Base-by-base conservation (phyloP, 2,329 filamentous ascomycete species). In the Fusarium sp. region DNA sequence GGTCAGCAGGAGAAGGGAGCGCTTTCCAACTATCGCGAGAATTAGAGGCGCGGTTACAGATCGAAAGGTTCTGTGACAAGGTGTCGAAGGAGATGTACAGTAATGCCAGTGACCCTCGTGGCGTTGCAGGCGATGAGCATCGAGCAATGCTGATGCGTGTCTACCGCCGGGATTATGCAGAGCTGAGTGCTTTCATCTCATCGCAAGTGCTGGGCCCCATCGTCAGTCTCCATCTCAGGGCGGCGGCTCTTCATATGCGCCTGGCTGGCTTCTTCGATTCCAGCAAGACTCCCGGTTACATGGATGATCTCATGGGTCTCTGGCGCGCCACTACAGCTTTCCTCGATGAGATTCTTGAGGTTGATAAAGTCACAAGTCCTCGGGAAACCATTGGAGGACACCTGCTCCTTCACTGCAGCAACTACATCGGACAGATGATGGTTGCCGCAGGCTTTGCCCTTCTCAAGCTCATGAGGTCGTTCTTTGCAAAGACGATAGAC, bases 361-460 rank as follows among this genome's bases (percentile, higher is more conserved):
- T 85, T 35, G 80, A 84, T 47, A 84, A 85, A 64, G 78, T 79
- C 14, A 80, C 80, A 5, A 83, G 82, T 13, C 79, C 81, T 4
- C 79, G 80, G 37, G 82, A 84, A 31, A 77, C 79, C 46, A 80
- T 78, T 35, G 79, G 79, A 51, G 83, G 86, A 10, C 83, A 84
- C 47, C 84, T 90, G 48, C 80, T 93, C 27, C 85, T 85, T 48
- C 90, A 91, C 72, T 86, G 88, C 25, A 90, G 87, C 67, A 93
- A 91, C 75, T 94, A 94, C 77, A 87, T 95, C 51, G 89, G 93
- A 75, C 92, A 95, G 77, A 94, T 95, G 90, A 87, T 94, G 57
- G 88, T 94, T n/a, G 92, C 91, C 4, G 91, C 90, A 7, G 89
- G 90, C 5, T 94, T 94, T 72, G 89, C 91, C 2, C 81, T 96